Evolutionary conservation across 352 stramenopile genomes (phyloP).

Genomic region (Phytophthora boehmeriae): DNA sequence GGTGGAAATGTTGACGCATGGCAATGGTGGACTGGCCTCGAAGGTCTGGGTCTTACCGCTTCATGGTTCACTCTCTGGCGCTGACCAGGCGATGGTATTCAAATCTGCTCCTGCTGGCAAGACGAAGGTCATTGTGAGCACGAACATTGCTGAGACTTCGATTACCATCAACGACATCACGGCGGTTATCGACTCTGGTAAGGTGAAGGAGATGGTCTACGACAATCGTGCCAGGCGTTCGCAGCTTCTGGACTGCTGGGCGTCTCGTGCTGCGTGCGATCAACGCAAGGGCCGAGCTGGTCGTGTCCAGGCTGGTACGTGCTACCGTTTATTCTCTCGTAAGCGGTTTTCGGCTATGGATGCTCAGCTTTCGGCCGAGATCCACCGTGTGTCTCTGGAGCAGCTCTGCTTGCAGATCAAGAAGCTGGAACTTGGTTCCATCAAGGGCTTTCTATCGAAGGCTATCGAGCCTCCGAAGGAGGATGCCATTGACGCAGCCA

Average conservation of each 20-base stretch:
- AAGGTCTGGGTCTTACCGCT: conserved; percentile 75
- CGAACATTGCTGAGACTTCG: conserved; percentile 90
- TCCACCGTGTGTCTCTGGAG: conserved; percentile 87
- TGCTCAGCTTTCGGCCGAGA: conserved; percentile 83
- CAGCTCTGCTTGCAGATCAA: conserved; percentile 90
- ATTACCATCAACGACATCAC: conserved; percentile 92
- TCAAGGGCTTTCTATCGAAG: conserved; percentile 74
- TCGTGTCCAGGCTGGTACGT: conserved; percentile 78
- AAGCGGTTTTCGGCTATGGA: conserved; percentile 68
- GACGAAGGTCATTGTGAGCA: conserved; percentile 88
- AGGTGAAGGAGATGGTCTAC: conserved; percentile 91
- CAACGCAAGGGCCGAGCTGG: conserved; percentile 86
- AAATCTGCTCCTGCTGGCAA: conserved; percentile 60
- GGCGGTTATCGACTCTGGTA: conserved; percentile 85
- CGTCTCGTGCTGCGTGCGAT: conserved; percentile 78
- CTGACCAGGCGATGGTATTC: conserved; percentile 82
- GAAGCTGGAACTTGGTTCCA: conserved; percentile 78
- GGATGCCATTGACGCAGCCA: conserved; percentile 90
- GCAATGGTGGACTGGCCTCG: conserved; percentile 37
- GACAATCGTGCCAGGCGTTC: conserved; percentile 71
- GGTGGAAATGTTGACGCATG: conserved; percentile 59
- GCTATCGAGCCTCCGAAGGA: conserved; percentile 93
- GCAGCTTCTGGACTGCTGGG: conserved; percentile 84
- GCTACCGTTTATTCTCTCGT: conserved; percentile 79
- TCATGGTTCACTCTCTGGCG: conserved; percentile 74